A percentile compares a stretch with the other conserved stretches of the same genome.
phyloP scores from a whole-genome alignment of 257 asterid genomes.

The Verbascum thapsus region DNA sequence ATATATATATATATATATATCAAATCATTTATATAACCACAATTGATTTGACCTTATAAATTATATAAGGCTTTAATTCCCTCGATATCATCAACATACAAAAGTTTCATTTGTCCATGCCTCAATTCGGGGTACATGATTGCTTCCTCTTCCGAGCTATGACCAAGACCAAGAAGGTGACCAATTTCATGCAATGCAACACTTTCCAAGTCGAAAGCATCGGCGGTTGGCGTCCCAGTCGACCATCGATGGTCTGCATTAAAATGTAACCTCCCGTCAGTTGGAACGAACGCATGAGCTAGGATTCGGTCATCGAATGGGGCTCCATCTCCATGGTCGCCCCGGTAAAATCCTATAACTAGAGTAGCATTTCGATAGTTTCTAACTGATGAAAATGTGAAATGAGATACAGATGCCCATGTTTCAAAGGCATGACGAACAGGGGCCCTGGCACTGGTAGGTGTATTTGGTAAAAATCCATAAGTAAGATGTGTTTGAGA shows the following conservation, averaged over 20 bases:
- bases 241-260: conserved; percentile 37
- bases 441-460: background rate
- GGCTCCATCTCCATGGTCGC: conserved; percentile 31
- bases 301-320: conserved; percentile 39
- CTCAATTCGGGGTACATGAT: conserved; percentile 33
- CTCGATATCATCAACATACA: conserved; percentile 35
- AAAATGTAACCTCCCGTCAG: conserved; percentile 34
- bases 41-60: background rate
- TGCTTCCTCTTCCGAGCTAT: conserved; percentile 30
- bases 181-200: conserved; percentile 49
- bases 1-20: too few species aligned
- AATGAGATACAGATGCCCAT: conserved; percentile 25
- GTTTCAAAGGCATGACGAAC: conserved; percentile 14
- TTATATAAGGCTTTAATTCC: conserved; percentile 33
- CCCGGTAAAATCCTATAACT: conserved; percentile 25
- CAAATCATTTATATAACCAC: too few species aligned
- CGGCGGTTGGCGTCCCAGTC: background rate
- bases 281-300: conserved; percentile 44
- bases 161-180: conserved; percentile 46
- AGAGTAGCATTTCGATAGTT: conserved; percentile 21
- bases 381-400: conserved; percentile 4
- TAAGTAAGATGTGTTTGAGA: conserved; percentile 23
- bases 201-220: conserved; percentile 29
- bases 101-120: conserved; percentile 8
- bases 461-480: conserved; percentile 5